Evolutionary conservation across 352 stramenopile genomes (phyloP).

Genomic region (Globisporangium barbulae): DNA sequence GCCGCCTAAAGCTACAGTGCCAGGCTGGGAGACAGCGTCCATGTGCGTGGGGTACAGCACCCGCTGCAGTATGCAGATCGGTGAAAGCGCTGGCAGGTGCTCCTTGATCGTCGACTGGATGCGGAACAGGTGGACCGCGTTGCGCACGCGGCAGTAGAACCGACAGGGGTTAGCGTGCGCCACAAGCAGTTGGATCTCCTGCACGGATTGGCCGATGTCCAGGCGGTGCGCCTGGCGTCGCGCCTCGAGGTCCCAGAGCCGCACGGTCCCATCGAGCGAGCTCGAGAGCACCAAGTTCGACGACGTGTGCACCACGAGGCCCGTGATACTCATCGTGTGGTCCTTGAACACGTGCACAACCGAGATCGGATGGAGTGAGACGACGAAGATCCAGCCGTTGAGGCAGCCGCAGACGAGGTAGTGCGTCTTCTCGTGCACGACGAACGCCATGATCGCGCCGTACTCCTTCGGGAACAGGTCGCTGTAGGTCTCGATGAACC

Average conservation of each 20-base stretch:
- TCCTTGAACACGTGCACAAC: constrained; percentile 69
- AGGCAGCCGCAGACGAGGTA: constrained; percentile 61
- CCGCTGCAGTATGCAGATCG: constrained; percentile 53
- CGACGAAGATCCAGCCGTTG: constrained; percentile 49
- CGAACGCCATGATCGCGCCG: constrained; percentile 61
- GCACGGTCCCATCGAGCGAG: constrained; percentile 63
- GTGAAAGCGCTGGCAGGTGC: constrained; percentile 50
- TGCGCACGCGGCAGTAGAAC: constrained; percentile 64
- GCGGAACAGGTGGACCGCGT: constrained; percentile 45
- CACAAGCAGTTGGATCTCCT: constrained; percentile 43
- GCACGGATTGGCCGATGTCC: constrained; percentile 42
- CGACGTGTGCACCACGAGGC: constrained; percentile 42
- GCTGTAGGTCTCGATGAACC: constrained; percentile 45
- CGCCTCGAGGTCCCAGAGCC: constrained; percentile 67
- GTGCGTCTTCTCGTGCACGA: constrained; percentile 64
- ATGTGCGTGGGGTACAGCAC: constrained; percentile 28
- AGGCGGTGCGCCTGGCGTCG: constrained; percentile 60
- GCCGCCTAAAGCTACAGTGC: neutral
- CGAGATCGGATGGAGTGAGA: constrained; percentile 54
- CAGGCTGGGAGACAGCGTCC: neutral
- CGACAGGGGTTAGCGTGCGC: constrained; percentile 31
- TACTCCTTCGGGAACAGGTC: constrained; percentile 49
- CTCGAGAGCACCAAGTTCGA: constrained; percentile 63
- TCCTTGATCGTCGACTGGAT: constrained; percentile 75
- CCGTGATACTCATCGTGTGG: constrained; percentile 56